phyloP scores from a whole-genome alignment of 1,139 yeast genomes.

The Suhomyces kunorum region DNA sequence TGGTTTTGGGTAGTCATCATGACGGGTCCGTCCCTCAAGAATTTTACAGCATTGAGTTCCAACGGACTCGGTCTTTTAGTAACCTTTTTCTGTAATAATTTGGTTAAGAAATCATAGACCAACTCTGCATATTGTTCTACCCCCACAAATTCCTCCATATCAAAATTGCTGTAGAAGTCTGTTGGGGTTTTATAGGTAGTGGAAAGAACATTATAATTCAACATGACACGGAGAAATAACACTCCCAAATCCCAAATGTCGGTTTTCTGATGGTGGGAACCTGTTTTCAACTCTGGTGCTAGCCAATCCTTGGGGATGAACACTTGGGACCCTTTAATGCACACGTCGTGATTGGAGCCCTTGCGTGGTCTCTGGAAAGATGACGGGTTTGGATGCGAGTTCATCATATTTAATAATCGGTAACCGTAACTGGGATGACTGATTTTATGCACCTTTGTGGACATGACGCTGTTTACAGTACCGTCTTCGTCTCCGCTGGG shows the following conservation, averaged over 20 bases:
- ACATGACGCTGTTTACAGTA: conserved; percentile 5
- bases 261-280: conserved; percentile 66
- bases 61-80: conserved; percentile 79
- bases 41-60: conserved; percentile 80
- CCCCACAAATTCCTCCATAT: conserved; percentile 29
- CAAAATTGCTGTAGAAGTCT: conserved; percentile 55
- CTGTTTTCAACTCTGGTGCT: conserved; percentile 70
- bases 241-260: conserved; percentile 95
- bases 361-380: neutral
- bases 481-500: conserved; percentile 6
- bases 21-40: conserved; percentile 68
- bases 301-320: conserved; percentile 53
- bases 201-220: conserved; percentile 51
- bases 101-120: conserved; percentile 64
- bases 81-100: conserved; percentile 65
- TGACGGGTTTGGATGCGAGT: conserved; percentile 27
- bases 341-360: conserved; percentile 4
- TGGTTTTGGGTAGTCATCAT: conserved; percentile 8
- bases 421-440: conserved; percentile 73
- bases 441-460: conserved; percentile 52
- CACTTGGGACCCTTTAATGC: conserved; percentile 14
- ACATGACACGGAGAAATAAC: conserved; percentile 67
- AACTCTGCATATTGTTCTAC: conserved; percentile 37
- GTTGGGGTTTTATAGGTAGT: conserved; percentile 59
- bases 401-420: conserved; percentile 60